phyloP scores from a whole-genome alignment of 768 basidiomycete genomes.

The Suillus plorans region DNA sequence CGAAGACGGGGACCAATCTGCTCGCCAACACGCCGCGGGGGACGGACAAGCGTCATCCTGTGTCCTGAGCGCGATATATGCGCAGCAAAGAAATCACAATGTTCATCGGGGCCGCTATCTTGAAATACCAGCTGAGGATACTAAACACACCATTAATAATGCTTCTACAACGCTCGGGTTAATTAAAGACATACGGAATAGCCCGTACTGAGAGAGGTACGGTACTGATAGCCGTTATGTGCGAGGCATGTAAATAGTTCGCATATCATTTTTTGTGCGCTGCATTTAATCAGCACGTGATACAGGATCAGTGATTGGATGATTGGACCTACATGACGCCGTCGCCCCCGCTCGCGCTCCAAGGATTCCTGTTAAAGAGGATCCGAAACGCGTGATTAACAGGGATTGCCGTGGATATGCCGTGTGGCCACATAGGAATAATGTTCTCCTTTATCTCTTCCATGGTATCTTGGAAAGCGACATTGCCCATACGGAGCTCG shows the following conservation, averaged over 20 bases:
- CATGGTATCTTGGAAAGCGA: constrained; percentile 52
- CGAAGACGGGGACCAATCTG: constrained; percentile 41
- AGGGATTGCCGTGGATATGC: constrained; percentile 40
- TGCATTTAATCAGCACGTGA: constrained; percentile 21
- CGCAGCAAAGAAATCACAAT: constrained; percentile 62
- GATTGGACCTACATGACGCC: constrained; percentile 45
- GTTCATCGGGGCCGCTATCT: constrained; percentile 45
- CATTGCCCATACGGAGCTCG: constrained; percentile 51
- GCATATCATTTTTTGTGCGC: constrained; percentile 61
- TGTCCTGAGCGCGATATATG: constrained; percentile 63
- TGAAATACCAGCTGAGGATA: constrained; percentile 70
- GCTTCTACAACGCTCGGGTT: constrained; percentile 8
- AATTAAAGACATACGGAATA: constrained; percentile 42
- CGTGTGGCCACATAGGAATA: constrained; percentile 67
- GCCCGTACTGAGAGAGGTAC: constrained; percentile 59
- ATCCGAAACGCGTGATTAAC: constrained; percentile 49
- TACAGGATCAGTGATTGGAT: not conserved
- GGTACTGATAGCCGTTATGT: constrained; percentile 64
- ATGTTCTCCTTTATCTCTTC: constrained; percentile 59
- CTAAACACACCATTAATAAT: constrained; percentile 29
- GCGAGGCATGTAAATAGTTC: constrained; percentile 61
- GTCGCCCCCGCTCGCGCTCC: constrained; percentile 59
- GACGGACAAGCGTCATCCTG: constrained; percentile 46
- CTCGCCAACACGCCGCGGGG: constrained; percentile 38
- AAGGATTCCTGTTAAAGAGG: constrained; percentile 66